A percentile compares a stretch with the other conserved stretches of the same genome.
Evolutionary conservation across 2,329 filamentous ascomycete genomes (phyloP).

Genomic region (Apiospora phragmitis): DNA sequence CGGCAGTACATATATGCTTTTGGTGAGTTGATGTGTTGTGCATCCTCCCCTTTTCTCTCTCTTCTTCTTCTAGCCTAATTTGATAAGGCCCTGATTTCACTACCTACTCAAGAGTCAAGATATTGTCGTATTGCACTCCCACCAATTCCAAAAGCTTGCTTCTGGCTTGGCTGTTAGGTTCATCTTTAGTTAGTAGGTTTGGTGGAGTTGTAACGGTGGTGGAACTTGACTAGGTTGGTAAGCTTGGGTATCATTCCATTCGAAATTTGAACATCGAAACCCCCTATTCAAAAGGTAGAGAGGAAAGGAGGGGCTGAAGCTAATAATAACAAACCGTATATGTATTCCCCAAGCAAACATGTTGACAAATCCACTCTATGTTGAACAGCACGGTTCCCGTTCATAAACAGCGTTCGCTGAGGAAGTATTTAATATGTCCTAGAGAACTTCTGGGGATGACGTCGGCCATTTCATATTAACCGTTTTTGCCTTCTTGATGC

Average conservation of each 20-base stretch:
- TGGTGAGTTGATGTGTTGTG: not conserved
- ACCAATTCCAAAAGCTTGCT: not conserved
- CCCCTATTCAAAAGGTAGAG: not conserved
- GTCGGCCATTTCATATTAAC: not conserved
- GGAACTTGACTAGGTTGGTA: constrained; percentile 3
- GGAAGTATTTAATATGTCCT: not conserved
- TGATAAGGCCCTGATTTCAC: not conserved
- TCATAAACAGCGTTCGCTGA: not conserved
- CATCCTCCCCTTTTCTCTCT: not conserved
- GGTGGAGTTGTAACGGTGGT: constrained; percentile 7
- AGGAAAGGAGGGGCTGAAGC: not conserved
- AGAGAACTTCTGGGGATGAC: not conserved
- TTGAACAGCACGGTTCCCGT: not conserved
- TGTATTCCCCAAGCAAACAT: not conserved
- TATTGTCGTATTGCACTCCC: not conserved
- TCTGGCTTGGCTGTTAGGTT: constrained; percentile 3
- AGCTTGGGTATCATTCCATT: constrained; percentile 7
- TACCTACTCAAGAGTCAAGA: not conserved
- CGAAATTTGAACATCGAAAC: not conserved
- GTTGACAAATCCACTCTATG: not conserved
- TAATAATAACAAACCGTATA: not conserved
- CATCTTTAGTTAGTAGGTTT: not conserved
- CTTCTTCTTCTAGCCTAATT: not conserved
- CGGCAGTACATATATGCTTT: not conserved
- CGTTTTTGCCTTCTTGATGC: not conserved